phyloP scores from a whole-genome alignment of 2,329 filamentous ascomycete species.

The Clonostachys sp. region DNA sequence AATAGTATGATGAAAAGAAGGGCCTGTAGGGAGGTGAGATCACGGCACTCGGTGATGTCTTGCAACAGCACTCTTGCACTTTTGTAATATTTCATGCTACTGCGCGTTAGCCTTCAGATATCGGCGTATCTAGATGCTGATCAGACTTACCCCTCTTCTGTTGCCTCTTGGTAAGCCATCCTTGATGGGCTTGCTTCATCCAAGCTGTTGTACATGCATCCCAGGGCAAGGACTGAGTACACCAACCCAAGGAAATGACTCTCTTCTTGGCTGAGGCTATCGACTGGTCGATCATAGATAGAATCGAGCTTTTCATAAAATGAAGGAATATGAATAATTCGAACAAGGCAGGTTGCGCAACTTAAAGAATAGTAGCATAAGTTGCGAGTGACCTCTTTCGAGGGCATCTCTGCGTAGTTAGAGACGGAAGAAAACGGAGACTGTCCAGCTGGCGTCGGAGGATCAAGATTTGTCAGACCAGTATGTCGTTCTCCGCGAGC shows the following conservation, averaged over 20 bases:
- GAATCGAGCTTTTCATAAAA: constrained; percentile 76
- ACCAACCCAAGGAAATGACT: constrained; percentile 66
- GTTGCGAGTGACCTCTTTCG: constrained; percentile 47
- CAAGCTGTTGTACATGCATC: constrained; percentile 64
- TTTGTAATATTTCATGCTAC: constrained; percentile 70
- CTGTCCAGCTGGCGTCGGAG: constrained; percentile 57
- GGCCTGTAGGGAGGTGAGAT: constrained; percentile 69
- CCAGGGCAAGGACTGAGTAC: constrained; percentile 66
- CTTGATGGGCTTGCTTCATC: constrained; percentile 45
- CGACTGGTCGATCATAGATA: constrained; percentile 66
- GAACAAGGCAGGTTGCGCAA: constrained; percentile 53
- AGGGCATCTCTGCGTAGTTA: constrained; percentile 62
- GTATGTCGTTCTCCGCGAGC: constrained; percentile 41
- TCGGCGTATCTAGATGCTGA: constrained; percentile 11
- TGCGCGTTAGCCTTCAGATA: constrained; percentile 1
- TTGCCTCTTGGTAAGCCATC: constrained; percentile 42
- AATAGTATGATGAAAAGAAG: constrained; percentile 79
- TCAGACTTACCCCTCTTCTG: constrained; percentile 48
- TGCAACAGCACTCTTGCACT: constrained; percentile 61
- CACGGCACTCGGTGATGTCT: constrained; percentile 65
- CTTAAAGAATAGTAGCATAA: constrained; percentile 52
- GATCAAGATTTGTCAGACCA: constrained; percentile 59
- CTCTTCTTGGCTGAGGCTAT: constrained; percentile 60
- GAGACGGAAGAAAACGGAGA: constrained; percentile 55
- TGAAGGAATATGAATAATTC: constrained; percentile 75